These are phyloP conservation scores for Mycena latifolia DNA, from an alignment of 768 basidiomycete species.

Conservation along the genomic window DNA sequence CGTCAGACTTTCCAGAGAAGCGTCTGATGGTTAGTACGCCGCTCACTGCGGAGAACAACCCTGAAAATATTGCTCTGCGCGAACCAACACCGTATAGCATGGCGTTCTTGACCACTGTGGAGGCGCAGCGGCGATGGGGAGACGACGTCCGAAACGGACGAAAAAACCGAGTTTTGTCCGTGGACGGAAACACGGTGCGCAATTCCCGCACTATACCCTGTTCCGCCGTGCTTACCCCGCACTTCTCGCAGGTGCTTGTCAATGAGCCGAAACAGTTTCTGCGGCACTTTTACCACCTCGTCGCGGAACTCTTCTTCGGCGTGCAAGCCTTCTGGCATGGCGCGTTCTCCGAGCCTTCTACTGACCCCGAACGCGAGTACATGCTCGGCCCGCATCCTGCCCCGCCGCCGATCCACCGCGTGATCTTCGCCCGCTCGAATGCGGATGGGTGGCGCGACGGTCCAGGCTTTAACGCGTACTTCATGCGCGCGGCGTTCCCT, in stretches of 20 bases:
- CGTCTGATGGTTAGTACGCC: slow-evolving; percentile 78
- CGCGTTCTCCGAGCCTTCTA: slow-evolving; percentile 49
- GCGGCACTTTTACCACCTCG: slow-evolving; percentile 90
- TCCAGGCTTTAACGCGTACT: slow-evolving; percentile 83
- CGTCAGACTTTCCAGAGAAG: slow-evolving; percentile 53
- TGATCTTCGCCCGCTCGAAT: slow-evolving; percentile 76
- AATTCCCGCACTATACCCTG: neutral
- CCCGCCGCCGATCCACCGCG: slow-evolving; percentile 72
- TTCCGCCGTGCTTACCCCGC: slow-evolving; percentile 12
- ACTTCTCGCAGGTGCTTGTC: slow-evolving; percentile 58
- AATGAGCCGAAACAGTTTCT: slow-evolving; percentile 85
- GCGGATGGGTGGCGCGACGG: slow-evolving; percentile 78
- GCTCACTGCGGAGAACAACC: slow-evolving; percentile 65
- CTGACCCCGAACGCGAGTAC: slow-evolving; percentile 36
- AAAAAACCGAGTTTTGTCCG: slow-evolving; percentile 69
- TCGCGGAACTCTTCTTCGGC: slow-evolving; percentile 84
- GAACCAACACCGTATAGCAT: slow-evolving; percentile 77
- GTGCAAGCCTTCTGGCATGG: slow-evolving; percentile 82
- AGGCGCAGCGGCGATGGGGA: slow-evolving; percentile 76
- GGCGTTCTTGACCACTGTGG: slow-evolving; percentile 67
- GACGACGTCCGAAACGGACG: slow-evolving; percentile 43
- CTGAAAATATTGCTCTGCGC: slow-evolving; percentile 74
- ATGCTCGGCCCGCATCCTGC: slow-evolving; percentile 26
- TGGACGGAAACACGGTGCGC: slow-evolving; percentile 81
- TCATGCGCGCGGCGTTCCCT: slow-evolving; percentile 82